Conservation (phyloP, 108 stramenopile genomes). For the Phaeodactylum tricornutum region DNA sequence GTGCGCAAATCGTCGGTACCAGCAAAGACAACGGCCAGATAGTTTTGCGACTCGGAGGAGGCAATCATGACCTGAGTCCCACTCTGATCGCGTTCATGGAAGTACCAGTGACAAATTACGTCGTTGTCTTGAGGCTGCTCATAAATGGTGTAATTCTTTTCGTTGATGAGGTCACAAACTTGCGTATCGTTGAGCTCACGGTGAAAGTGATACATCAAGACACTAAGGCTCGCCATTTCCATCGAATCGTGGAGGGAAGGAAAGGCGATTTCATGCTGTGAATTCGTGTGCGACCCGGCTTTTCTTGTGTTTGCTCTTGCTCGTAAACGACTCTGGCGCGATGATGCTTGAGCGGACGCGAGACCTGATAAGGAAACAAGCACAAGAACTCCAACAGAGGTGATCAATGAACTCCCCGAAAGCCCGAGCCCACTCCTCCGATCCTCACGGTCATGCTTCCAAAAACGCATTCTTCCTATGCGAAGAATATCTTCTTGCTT, state of each 20-base stretch:
- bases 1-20: conserved; percentile 74
- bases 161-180: conserved; percentile 8
- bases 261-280: conserved; percentile 9
- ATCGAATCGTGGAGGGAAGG: conserved; percentile 27
- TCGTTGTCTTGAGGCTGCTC: conserved; percentile 8
- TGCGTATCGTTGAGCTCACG: background rate
- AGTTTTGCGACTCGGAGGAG: conserved; percentile 22
- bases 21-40: conserved; percentile 66
- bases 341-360: too few relatives aligned
- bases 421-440: too few relatives aligned
- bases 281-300: too few relatives aligned
- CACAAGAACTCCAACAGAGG: too few relatives aligned
- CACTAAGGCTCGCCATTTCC: conserved; percentile 28
- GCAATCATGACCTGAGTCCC: conserved; percentile 66
- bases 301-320: too few relatives aligned
- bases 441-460: too few relatives aligned
- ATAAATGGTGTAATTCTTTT: conserved; percentile 8
- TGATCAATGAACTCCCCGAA: too few relatives aligned
- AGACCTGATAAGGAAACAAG: too few relatives aligned
- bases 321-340: too few relatives aligned
- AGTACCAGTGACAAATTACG: conserved; percentile 56
- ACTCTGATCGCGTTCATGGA: conserved; percentile 34
- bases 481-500: too few relatives aligned
- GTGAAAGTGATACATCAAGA: conserved; percentile 23
- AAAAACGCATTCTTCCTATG: too few relatives aligned